Percentiles rank a stretch among this genome's conserved stretches.
Evolutionary conservation across 345 rosid genomes (phyloP).

Genomic region (Eucalyptus pumila): DNA sequence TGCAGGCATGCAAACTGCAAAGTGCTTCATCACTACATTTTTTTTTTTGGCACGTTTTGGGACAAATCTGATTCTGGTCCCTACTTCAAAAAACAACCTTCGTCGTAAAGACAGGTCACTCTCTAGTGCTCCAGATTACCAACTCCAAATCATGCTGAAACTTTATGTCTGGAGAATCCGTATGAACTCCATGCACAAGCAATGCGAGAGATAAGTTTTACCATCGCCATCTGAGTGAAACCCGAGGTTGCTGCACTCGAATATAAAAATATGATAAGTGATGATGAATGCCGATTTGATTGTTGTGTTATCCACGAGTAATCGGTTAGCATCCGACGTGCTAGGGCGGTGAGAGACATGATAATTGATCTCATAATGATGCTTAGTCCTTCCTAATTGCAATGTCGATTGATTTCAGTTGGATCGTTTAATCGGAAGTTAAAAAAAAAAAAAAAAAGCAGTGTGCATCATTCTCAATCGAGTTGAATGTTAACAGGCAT

Average conservation of each 20-base stretch:
- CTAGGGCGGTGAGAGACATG: neutral
- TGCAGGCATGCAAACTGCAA: neutral
- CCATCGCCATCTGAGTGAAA: neutral
- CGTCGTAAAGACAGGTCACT: neutral
- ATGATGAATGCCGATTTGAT: neutral
- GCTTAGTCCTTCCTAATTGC: neutral
- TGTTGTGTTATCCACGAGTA: neutral
- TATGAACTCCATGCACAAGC: neutral
- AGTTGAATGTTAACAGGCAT: neutral
- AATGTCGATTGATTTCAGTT: neutral
- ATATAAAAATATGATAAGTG: neutral
- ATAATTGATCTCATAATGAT: neutral
- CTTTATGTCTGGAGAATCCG: neutral
- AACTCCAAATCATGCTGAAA: neutral
- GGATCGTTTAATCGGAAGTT: neutral
- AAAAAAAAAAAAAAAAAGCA: neutral
- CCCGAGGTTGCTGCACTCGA: neutral
- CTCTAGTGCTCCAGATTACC: accelerated
- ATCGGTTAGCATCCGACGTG: neutral
- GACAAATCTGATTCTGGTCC: neutral
- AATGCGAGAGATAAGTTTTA: neutral
- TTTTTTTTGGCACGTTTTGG: neutral
- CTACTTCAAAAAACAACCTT: neutral
- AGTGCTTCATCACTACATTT: neutral
- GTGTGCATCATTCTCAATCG: neutral